phyloP scores from a whole-genome alignment of 306 rosid genomes.

The Comarum palustre region DNA sequence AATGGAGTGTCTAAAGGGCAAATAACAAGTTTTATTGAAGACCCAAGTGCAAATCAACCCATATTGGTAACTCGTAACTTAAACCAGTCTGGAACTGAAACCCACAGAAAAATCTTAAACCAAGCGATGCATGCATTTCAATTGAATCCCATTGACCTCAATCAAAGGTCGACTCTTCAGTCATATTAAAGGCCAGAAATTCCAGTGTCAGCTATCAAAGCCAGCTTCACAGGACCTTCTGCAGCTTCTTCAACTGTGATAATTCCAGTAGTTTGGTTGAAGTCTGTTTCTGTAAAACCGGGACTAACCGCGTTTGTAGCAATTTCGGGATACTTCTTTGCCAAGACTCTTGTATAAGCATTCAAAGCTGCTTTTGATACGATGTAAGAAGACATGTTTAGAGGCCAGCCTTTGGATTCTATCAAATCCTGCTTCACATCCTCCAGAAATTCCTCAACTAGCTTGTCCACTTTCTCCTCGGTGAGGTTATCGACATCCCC shows the following conservation, averaged over 20 bases:
- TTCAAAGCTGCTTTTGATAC: conserved; percentile 10
- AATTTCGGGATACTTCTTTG: conserved; percentile 23
- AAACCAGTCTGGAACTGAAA: background rate
- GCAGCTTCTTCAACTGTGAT: conserved; percentile 12
- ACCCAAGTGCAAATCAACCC: no score
- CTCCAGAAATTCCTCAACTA: conserved; percentile 30
- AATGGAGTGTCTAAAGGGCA: no score
- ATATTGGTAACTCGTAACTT: background rate
- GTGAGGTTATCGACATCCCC: conserved; percentile 40
- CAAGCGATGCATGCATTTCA: background rate
- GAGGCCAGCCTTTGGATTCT: conserved; percentile 48
- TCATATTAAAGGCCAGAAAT: background rate
- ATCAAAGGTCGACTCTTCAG: conserved; percentile 8
- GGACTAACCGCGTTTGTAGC: conserved; percentile 43
- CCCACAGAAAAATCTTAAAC: background rate
- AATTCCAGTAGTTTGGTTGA: background rate
- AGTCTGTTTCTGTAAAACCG: conserved; percentile 22
- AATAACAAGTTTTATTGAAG: no score
- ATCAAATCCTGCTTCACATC: conserved; percentile 38
- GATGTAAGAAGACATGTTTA: conserved; percentile 15
- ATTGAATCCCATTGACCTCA: background rate
- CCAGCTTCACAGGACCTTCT: conserved; percentile 2
- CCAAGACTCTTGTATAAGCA: conserved; percentile 47
- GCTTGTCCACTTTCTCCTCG: conserved; percentile 41
- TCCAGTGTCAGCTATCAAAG: background rate